These are phyloP conservation scores for Rhynchospora pubera DNA, from an alignment of 176 grass and related monocot genomes.

Conservation along the genomic window DNA sequence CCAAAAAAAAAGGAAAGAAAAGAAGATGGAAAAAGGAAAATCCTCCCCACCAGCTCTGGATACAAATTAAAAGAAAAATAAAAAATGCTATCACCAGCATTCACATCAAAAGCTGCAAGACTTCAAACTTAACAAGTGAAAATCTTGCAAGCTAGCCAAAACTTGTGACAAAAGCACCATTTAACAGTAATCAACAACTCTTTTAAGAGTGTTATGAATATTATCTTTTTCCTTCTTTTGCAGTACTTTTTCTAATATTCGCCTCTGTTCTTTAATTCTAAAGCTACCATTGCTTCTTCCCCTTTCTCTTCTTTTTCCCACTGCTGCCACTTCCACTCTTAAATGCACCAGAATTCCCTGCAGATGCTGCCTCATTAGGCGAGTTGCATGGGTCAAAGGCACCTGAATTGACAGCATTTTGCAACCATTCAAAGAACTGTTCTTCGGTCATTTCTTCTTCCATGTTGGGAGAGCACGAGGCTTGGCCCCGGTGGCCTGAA, in stretches of 20 bases:
- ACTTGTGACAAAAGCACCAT: neutral
- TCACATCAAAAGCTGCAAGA: neutral
- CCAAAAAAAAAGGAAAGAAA: too few relatives aligned
- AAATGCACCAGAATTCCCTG: conserved; percentile 32
- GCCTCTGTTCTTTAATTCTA: neutral
- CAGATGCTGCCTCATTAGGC: conserved; percentile 34
- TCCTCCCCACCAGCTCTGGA: too few relatives aligned
- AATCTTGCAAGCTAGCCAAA: neutral
- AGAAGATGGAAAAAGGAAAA: too few relatives aligned
- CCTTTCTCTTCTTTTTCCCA: conserved; percentile 62
- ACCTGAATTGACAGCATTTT: conserved; percentile 76
- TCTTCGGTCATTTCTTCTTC: conserved; percentile 63
- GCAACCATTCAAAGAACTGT: conserved; percentile 92
- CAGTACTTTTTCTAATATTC: neutral
- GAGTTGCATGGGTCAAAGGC: conserved; percentile 48
- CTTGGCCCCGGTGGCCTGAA: conserved; percentile 34
- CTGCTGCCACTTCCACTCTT: conserved; percentile 15
- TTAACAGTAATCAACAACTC: neutral
- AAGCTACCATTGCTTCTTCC: conserved; percentile 76
- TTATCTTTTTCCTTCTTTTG: conserved; percentile 13
- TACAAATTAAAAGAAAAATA: too few relatives aligned
- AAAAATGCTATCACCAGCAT: neutral
- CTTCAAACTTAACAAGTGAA: conserved; percentile 1
- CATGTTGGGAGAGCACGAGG: conserved; percentile 28
- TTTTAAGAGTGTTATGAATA: conserved; percentile 15